Conservation (phyloP, 768 basidiomycete genomes). For the Phanerochaete sordida region DNA sequence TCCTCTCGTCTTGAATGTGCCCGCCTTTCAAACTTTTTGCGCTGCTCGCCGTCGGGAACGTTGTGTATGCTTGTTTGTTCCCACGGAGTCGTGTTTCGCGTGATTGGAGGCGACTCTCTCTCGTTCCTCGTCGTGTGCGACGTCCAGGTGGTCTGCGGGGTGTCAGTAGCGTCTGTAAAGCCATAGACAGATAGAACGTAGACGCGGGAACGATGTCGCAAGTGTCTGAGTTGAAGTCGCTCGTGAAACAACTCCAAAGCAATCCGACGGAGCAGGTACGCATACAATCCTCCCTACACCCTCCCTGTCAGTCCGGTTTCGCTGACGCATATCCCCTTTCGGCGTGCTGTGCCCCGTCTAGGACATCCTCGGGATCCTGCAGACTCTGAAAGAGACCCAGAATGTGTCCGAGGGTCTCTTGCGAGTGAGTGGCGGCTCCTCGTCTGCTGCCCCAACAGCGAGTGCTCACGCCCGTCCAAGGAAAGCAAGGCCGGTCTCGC, state of each 20-base stretch:
- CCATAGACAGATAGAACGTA: background rate
- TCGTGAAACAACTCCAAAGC: slow-evolving; percentile 75
- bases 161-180: background rate
- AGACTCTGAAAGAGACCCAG: slow-evolving; percentile 60
- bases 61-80: slow-evolving; percentile 1
- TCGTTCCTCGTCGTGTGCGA: slow-evolving; percentile 2
- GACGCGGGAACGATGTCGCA: slow-evolving; percentile 27
- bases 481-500: slow-evolving; percentile 92
- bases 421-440: slow-evolving; percentile 50
- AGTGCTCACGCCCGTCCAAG: slow-evolving; percentile 35
- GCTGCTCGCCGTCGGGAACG: background rate
- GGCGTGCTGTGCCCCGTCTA: slow-evolving; percentile 30
- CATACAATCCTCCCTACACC: slow-evolving; percentile 30
- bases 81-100: background rate
- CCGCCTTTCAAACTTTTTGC: no score
- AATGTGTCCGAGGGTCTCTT: slow-evolving; percentile 70
- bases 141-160: background rate
- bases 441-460: slow-evolving; percentile 20
- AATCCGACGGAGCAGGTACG: slow-evolving; percentile 55
- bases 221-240: slow-evolving; percentile 66
- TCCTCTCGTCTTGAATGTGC: no score
- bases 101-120: background rate
- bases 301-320: slow-evolving; percentile 29
- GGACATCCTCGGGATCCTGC: slow-evolving; percentile 63
- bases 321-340: slow-evolving; percentile 25